Percentiles rank a stretch among this genome's conserved stretches.
These are phyloP conservation scores for Setaria italica DNA, from an alignment of 202 grass and related monocot genomes.

Conservation along the genomic window DNA sequence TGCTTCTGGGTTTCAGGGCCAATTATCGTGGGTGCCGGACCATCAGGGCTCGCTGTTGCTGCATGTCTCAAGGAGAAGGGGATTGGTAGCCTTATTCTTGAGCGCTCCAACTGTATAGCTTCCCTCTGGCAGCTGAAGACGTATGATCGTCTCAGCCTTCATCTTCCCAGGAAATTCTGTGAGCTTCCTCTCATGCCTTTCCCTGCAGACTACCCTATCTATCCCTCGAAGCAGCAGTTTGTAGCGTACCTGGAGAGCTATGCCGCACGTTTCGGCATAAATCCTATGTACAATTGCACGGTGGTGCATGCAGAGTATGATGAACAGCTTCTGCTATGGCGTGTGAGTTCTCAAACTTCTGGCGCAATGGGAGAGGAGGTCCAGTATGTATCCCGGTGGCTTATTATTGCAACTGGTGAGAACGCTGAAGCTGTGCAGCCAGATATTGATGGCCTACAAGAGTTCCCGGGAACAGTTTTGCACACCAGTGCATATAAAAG, in stretches of 20 bases:
- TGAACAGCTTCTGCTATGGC: constrained; percentile 60
- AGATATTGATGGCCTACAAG: constrained; percentile 69
- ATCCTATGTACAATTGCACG: constrained; percentile 66
- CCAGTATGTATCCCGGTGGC: constrained; percentile 75
- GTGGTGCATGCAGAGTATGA: constrained; percentile 77
- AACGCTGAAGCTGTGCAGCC: constrained; percentile 86
- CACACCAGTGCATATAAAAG: constrained; percentile 90
- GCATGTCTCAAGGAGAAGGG: constrained; percentile 89
- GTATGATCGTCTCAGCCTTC: constrained; percentile 93
- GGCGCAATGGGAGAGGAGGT: constrained; percentile 41
- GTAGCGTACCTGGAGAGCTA: constrained; percentile 83
- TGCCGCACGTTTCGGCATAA: constrained; percentile 67
- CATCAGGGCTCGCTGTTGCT: constrained; percentile 93
- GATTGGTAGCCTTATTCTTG: constrained; percentile 74
- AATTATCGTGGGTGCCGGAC: constrained; percentile 91
- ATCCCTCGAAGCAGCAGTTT: constrained; percentile 93
- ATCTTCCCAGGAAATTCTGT: constrained; percentile 96
- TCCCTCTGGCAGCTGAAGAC: constrained; percentile 91
- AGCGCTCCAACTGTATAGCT: constrained; percentile 89
- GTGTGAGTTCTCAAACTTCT: constrained; percentile 42
- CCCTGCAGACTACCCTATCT: constrained; percentile 70
- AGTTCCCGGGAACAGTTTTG: constrained; percentile 61
- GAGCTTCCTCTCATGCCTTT: constrained; percentile 96
- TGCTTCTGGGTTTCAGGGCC: constrained; percentile 63
- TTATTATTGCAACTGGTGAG: constrained; percentile 91